A percentile compares a stretch with the other conserved stretches of the same genome.
Evolutionary conservation across 257 asterid species (phyloP).

Genomic region (Paulownia fortunei): DNA sequence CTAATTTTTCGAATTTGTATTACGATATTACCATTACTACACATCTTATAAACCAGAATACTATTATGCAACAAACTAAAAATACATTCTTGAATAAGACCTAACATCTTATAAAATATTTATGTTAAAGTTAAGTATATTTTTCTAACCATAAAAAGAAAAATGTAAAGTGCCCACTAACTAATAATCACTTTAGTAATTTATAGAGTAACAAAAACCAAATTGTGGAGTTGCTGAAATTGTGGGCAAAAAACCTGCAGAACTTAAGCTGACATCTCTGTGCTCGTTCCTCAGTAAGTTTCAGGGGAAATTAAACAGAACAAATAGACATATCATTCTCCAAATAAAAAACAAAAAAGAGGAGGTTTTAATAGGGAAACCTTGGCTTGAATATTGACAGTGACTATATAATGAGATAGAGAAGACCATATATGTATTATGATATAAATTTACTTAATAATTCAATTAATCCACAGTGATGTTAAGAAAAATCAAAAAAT

Average conservation of each 20-base stretch:
- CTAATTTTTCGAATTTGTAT: too few relatives aligned
- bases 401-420: constrained; percentile 35
- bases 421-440: not conserved
- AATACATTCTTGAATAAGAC: too few relatives aligned
- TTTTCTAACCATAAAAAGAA: too few relatives aligned
- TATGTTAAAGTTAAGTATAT: too few relatives aligned
- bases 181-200: too few relatives aligned
- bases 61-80: too few relatives aligned
- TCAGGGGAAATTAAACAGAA: not conserved
- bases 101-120: too few relatives aligned
- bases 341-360: not conserved
- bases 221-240: constrained; percentile 20
- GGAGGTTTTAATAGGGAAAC: not conserved
- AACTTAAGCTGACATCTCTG: constrained; percentile 38
- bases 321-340: constrained; percentile 13
- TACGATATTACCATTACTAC: too few relatives aligned
- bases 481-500: not conserved
- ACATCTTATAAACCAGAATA: too few relatives aligned
- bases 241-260: constrained; percentile 34
- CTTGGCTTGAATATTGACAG: constrained; percentile 35
- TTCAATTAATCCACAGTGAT: not conserved
- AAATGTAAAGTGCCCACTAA: not conserved
- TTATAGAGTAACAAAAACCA: not conserved
- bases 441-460: not conserved
- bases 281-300: not conserved